These are phyloP conservation scores for Hibiscus trionum DNA, from an alignment of 345 rosid genomes.

Conservation along the genomic window DNA sequence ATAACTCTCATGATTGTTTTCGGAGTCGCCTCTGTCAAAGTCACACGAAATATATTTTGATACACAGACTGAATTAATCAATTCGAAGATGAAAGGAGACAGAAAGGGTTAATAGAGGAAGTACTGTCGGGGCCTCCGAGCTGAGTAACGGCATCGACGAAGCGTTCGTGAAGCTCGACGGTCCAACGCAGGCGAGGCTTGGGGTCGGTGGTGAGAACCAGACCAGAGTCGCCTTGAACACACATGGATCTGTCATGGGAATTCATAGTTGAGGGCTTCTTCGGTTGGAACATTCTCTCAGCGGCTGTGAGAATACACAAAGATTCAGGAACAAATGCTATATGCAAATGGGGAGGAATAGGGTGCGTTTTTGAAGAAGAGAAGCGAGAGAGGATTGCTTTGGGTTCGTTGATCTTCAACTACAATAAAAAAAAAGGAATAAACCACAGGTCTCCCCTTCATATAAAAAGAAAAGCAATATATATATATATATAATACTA, in stretches of 20 bases:
- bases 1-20: slow-evolving; percentile 99
- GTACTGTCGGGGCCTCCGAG: slow-evolving; percentile 98
- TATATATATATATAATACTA: background rate
- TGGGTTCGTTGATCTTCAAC: background rate
- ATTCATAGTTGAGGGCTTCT: slow-evolving; percentile 92
- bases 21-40: slow-evolving; percentile 87
- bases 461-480: slow-evolving; percentile 8
- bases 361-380: slow-evolving; percentile 38
- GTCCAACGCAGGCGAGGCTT: slow-evolving; percentile 99
- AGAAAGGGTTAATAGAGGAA: background rate
- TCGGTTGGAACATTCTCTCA: slow-evolving; percentile 78
- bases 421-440: slow-evolving; percentile 2
- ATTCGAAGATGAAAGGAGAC: too few relatives aligned
- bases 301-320: slow-evolving; percentile 14
- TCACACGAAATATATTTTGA: background rate
- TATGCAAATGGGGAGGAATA: slow-evolving; percentile 74
- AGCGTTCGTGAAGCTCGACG: slow-evolving; percentile 97
- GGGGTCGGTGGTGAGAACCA: slow-evolving; percentile 98
- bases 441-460: slow-evolving; percentile 17
- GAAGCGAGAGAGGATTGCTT: background rate
- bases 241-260: slow-evolving; percentile 85
- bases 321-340: slow-evolving; percentile 94
- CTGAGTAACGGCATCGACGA: slow-evolving; percentile 97
- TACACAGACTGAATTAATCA: background rate
- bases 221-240: slow-evolving; percentile 98